These are phyloP conservation scores for Xerocomellus chrysenteron DNA, from an alignment of 768 basidiomycete genomes.

Conservation along the genomic window DNA sequence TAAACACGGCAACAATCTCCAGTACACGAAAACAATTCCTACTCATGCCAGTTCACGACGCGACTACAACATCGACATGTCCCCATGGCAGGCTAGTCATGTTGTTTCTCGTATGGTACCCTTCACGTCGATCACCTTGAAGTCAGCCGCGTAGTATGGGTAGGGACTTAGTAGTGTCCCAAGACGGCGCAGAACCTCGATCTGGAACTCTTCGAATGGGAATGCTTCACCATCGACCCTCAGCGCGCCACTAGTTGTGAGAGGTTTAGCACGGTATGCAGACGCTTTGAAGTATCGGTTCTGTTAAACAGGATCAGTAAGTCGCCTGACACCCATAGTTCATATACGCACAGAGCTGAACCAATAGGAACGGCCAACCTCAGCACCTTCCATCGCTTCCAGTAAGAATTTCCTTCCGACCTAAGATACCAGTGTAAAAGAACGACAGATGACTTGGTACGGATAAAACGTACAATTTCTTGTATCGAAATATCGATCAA, in stretches of 20 bases:
- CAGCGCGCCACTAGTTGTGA: conserved; percentile 51
- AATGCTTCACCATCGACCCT: conserved; percentile 78
- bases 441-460: not conserved
- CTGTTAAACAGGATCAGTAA: conserved; percentile 36
- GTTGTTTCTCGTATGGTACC: conserved; percentile 19
- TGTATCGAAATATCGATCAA: conserved; percentile 71
- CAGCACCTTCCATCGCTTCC: conserved; percentile 56
- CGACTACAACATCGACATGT: not conserved
- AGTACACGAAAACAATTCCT: not conserved
- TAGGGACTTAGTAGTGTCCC: conserved; percentile 65
- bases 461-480: conserved; percentile 46
- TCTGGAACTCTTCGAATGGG: conserved; percentile 72
- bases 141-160: conserved; percentile 53
- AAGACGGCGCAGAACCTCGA: conserved; percentile 70
- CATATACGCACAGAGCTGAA: conserved; percentile 46
- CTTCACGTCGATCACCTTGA: conserved; percentile 32
- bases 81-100: not conserved
- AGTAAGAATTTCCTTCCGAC: conserved; percentile 48
- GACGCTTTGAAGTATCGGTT: conserved; percentile 70
- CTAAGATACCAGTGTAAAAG: conserved; percentile 14
- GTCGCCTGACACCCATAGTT: not conserved
- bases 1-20: not conserved
- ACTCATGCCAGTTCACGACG: not conserved
- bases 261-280: conserved; percentile 70
- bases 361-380: conserved; percentile 64